Evolutionary conservation across 306 rosid species (phyloP).

Genomic region (Rosa multiflora): DNA sequence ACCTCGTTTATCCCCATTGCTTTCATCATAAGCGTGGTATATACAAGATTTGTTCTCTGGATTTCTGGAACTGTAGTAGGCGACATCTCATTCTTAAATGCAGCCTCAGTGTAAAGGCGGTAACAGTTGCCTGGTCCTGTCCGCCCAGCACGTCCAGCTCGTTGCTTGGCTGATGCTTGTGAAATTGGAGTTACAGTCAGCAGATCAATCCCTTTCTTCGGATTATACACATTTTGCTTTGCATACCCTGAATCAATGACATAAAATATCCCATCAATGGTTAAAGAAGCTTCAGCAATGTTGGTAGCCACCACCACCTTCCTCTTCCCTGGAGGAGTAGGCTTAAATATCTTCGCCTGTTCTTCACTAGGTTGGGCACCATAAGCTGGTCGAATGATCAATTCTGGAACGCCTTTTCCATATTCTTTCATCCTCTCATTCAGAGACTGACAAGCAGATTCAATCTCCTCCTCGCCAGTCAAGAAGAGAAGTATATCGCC

Average conservation of each 20-base stretch:
- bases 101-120: conserved; percentile 82
- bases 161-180: conserved; percentile 87
- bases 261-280: conserved; percentile 82
- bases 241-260: conserved; percentile 90
- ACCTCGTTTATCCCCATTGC: conserved; percentile 87
- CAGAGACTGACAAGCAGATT: conserved; percentile 82
- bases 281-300: conserved; percentile 88
- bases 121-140: conserved; percentile 89
- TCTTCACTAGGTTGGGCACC: conserved; percentile 86
- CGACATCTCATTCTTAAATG: conserved; percentile 82
- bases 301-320: conserved; percentile 92
- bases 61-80: conserved; percentile 76
- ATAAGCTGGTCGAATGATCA: conserved; percentile 79
- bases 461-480: conserved; percentile 96
- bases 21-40: conserved; percentile 69
- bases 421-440: conserved; percentile 84
- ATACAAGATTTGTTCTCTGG: conserved; percentile 75
- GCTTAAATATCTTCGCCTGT: conserved; percentile 85
- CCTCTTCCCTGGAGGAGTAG: conserved; percentile 88
- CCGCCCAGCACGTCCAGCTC: conserved; percentile 89
- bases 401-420: conserved; percentile 66
- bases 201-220: conserved; percentile 79
- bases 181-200: conserved; percentile 84
- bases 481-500: conserved; percentile 89
- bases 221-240: conserved; percentile 85